Percentiles rank a stretch among this genome's conserved stretches.
phyloP scores from a whole-genome alignment of 108 stramenopile species.

The Licmophora abbreviata region DNA sequence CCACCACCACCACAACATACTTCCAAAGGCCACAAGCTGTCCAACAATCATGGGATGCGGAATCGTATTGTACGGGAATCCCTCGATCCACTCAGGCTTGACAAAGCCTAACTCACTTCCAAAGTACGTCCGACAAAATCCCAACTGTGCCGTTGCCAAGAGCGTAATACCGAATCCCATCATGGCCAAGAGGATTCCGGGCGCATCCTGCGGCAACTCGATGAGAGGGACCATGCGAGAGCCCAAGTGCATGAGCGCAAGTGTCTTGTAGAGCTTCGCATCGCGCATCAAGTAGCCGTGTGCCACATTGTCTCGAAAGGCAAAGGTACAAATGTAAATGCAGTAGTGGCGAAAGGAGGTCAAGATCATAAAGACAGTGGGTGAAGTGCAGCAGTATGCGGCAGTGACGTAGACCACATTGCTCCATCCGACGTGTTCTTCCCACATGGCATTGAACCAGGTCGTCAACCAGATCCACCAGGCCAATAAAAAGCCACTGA shows the following conservation, averaged over 20 bases:
- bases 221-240: constrained; percentile 30
- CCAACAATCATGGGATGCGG: constrained; percentile 60
- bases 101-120: constrained; percentile 47
- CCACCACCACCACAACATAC: constrained; percentile 24
- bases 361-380: constrained; percentile 35
- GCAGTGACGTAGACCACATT: constrained; percentile 32
- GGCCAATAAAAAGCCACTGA: constrained; percentile 24
- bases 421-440: constrained; percentile 32
- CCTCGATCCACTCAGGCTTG: constrained; percentile 38
- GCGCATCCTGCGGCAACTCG: constrained; percentile 24
- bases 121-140: constrained; percentile 54
- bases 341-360: constrained; percentile 44
- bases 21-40: constrained; percentile 29
- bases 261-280: constrained; percentile 37
- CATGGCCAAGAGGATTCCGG: constrained; percentile 20
- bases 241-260: constrained; percentile 34
- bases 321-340: constrained; percentile 48
- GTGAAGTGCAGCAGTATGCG: constrained; percentile 20
- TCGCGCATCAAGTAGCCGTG: constrained; percentile 48
- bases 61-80: constrained; percentile 45
- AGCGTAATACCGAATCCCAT: constrained; percentile 39
- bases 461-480: constrained; percentile 60
- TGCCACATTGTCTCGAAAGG: constrained; percentile 41
- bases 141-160: constrained; percentile 40
- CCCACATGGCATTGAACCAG: constrained; percentile 34